Evolutionary conservation across 2,329 filamentous ascomycete species (phyloP).

Genomic region (Truncatella angustata): DNA sequence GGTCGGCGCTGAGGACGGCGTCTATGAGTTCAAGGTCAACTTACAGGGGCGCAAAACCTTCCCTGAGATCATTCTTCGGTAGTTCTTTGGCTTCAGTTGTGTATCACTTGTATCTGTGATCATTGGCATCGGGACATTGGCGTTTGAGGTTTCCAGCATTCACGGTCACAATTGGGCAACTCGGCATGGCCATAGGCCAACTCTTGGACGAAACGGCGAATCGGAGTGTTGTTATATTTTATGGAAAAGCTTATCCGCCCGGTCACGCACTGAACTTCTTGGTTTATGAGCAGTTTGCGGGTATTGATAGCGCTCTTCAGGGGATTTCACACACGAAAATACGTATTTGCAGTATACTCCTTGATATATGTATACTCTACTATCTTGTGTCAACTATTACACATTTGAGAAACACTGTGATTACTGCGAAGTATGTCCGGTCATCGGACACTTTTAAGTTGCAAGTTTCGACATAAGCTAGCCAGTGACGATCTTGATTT

Average conservation of each 20-base stretch:
- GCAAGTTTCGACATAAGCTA: not conserved
- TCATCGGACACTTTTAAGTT: not conserved
- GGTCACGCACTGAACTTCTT: no score
- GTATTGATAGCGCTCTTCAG: no score
- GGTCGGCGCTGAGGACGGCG: constrained; percentile 67
- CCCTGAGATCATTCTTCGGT: constrained; percentile 54
- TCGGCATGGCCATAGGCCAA: not conserved
- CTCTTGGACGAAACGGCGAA: not conserved
- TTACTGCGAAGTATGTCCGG: not conserved
- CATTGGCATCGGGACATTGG: not conserved
- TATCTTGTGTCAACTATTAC: no score
- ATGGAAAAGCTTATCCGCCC: no score
- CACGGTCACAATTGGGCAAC: not conserved
- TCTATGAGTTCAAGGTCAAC: constrained; percentile 72
- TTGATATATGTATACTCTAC: not conserved
- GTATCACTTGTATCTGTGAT: not conserved
- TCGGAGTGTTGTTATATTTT: not conserved
- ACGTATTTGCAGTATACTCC: not conserved
- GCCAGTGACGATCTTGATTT: not conserved
- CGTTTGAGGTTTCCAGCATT: not conserved
- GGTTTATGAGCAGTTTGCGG: no score
- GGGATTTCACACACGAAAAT: no score
- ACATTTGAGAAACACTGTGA: not conserved
- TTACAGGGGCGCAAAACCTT: constrained; percentile 58
- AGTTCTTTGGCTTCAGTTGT: constrained; percentile 17